A percentile compares a stretch with the other conserved stretches of the same genome.
These are phyloP conservation scores for Sclerotinia borealis DNA, from an alignment of 2,329 filamentous ascomycete species.

Conservation along the genomic window DNA sequence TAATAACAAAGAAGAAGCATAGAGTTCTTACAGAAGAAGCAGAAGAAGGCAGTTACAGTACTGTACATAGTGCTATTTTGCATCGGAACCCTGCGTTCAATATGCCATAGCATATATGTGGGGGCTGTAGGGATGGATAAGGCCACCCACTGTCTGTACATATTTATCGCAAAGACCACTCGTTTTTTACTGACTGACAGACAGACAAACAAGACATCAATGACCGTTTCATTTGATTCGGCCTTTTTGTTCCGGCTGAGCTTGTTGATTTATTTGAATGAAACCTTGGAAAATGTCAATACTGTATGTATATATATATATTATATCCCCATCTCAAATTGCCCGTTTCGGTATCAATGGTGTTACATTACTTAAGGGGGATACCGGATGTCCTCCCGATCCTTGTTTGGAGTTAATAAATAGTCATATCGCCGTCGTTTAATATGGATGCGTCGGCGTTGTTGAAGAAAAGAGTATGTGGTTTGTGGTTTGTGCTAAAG, in stretches of 20 bases:
- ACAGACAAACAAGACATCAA: too few relatives aligned
- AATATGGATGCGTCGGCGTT: not conserved
- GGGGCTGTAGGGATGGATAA: slow-evolving; percentile 13
- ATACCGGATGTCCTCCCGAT: not conserved
- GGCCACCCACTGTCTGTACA: too few relatives aligned
- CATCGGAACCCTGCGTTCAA: slow-evolving; percentile 21
- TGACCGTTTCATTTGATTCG: slow-evolving; percentile 1
- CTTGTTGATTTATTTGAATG: too few relatives aligned
- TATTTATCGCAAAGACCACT: not conserved
- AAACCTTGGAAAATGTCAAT: slow-evolving; percentile 1
- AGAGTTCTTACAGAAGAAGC: not conserved
- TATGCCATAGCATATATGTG: slow-evolving; percentile 9
- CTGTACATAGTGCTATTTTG: slow-evolving; percentile 6
- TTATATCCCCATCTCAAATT: not conserved
- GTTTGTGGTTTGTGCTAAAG: not conserved
- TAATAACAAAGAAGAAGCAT: too few relatives aligned
- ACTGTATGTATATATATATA: too few relatives aligned
- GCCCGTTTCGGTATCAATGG: not conserved
- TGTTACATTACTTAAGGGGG: not conserved
- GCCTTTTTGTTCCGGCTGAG: not conserved
- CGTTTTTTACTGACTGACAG: too few relatives aligned
- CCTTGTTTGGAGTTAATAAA: not conserved
- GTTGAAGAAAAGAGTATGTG: not conserved
- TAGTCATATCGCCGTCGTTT: not conserved
- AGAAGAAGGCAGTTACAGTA: not conserved